A percentile compares a stretch with the other conserved stretches of the same genome.
phyloP scores from a whole-genome alignment of 129 eudicot genomes.

The Tagetes patula region DNA sequence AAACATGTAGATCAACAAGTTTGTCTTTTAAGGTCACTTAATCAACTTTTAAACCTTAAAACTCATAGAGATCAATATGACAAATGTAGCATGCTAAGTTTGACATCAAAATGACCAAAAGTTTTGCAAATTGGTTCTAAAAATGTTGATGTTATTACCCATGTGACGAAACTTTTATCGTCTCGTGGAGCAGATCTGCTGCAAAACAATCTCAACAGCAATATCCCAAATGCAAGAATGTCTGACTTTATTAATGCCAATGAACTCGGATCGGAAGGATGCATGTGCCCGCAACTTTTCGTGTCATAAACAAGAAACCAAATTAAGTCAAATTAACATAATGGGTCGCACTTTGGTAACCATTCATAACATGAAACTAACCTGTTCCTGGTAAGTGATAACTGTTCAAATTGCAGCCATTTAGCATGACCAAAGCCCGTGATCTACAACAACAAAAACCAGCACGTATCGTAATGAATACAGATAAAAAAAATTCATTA shows the following conservation, averaged over 20 bases:
- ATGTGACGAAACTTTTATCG: constrained; percentile 30
- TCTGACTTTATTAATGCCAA: constrained; percentile 36
- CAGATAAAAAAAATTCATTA: neutral
- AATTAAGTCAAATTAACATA: neutral
- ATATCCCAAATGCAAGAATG: constrained; percentile 47
- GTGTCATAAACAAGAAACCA: constrained; percentile 16
- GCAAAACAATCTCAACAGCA: constrained; percentile 49
- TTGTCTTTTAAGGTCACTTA: constrained; percentile 11
- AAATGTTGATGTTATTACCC: constrained; percentile 34
- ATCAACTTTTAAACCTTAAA: neutral
- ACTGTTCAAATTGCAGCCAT: constrained; percentile 41
- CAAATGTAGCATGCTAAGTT: neutral
- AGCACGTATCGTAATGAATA: neutral
- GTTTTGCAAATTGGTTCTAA: neutral
- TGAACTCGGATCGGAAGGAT: constrained; percentile 35
- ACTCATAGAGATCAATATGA: neutral
- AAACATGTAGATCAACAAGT: neutral
- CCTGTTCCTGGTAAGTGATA: constrained; percentile 33
- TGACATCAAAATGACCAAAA: neutral
- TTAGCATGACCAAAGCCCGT: constrained; percentile 48
- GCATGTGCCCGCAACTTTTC: constrained; percentile 40
- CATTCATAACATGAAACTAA: constrained; percentile 13
- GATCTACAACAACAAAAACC: constrained; percentile 27
- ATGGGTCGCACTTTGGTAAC: neutral
- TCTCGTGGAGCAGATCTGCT: constrained; percentile 40